phyloP scores from a whole-genome alignment of 2,329 filamentous ascomycete species.

The Talaromyces marneffei region DNA sequence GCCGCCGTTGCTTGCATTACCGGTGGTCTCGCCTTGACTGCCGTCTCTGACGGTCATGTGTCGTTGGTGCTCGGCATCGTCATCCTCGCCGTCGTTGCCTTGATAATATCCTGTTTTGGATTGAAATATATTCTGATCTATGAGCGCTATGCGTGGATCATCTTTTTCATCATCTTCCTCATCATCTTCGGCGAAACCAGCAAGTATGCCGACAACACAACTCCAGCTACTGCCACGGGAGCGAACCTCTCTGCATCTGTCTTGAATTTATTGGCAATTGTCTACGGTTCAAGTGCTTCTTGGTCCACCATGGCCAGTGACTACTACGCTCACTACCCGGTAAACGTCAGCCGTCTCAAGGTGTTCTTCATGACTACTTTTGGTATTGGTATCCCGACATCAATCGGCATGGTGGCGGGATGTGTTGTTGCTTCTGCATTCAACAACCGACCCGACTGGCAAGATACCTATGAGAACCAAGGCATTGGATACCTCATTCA shows the following conservation, averaged over 20 bases:
- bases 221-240: slow-evolving; percentile 32
- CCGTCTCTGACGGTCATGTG: slow-evolving; percentile 29
- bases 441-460: slow-evolving; percentile 38
- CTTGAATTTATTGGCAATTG: slow-evolving; percentile 41
- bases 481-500: slow-evolving; percentile 46
- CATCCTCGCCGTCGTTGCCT: slow-evolving; percentile 25
- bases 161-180: slow-evolving; percentile 36
- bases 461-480: slow-evolving; percentile 29
- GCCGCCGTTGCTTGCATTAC: slow-evolving; percentile 28
- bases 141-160: slow-evolving; percentile 28
- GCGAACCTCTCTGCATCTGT: slow-evolving; percentile 35
- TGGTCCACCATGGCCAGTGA: slow-evolving; percentile 46
- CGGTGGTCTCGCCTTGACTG: slow-evolving; percentile 28
- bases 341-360: slow-evolving; percentile 42
- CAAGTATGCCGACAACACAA: slow-evolving; percentile 36
- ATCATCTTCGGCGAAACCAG: slow-evolving; percentile 47
- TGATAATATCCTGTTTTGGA: slow-evolving; percentile 25
- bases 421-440: slow-evolving; percentile 41
- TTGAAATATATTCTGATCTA: slow-evolving; percentile 25
- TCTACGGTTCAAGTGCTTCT: slow-evolving; percentile 47
- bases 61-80: slow-evolving; percentile 23
- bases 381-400: slow-evolving; percentile 46
- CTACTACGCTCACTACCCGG: slow-evolving; percentile 46
- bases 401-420: slow-evolving; percentile 46
- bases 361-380: slow-evolving; percentile 46